Conservation (phyloP, 208 protist species). For the Jaenimonas drosophilae region DNA sequence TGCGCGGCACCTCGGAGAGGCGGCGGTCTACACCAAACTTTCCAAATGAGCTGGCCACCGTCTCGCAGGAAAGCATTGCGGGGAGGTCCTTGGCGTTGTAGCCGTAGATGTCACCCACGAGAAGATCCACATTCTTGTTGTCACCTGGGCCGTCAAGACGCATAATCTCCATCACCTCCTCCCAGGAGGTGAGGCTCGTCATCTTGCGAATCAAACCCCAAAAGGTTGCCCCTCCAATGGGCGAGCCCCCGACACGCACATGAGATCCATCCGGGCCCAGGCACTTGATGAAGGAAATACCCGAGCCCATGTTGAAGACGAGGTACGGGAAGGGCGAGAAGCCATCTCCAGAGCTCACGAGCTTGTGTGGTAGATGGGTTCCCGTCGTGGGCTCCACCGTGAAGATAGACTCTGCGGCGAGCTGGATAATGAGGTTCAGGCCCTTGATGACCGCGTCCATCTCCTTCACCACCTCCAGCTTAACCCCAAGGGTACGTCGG, state of each 20-base stretch:
- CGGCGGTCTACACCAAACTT: slow-evolving; percentile 77
- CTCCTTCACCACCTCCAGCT: slow-evolving; percentile 81
- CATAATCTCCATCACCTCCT: slow-evolving; percentile 93
- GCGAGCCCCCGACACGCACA: slow-evolving; percentile 91
- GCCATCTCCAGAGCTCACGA: slow-evolving; percentile 22
- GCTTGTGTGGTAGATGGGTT: slow-evolving; percentile 46
- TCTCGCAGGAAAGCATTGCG: slow-evolving; percentile 78
- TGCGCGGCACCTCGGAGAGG: slow-evolving; percentile 5
- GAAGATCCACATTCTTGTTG: slow-evolving; percentile 93
- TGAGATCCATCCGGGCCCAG: slow-evolving; percentile 67
- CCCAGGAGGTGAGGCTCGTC: slow-evolving; percentile 89
- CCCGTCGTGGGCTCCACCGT: slow-evolving; percentile 61
- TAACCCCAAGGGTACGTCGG: slow-evolving; percentile 27
- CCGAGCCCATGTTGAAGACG: slow-evolving; percentile 96
- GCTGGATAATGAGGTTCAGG: slow-evolving; percentile 65
- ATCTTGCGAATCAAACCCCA: slow-evolving; percentile 93
- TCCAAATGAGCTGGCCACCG: slow-evolving; percentile 84
- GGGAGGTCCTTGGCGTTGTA: slow-evolving; percentile 88
- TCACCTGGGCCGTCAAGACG: slow-evolving; percentile 88
- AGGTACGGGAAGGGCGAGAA: slow-evolving; percentile 91
- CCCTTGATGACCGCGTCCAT: slow-evolving; percentile 88
- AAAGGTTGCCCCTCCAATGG: slow-evolving; percentile 96
- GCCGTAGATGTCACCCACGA: slow-evolving; percentile 98
- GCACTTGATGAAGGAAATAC: slow-evolving; percentile 95
- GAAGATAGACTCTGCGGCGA: slow-evolving; percentile 73